phyloP scores from a whole-genome alignment of 2,329 filamentous ascomycete species.

The Penicillium sp. region DNA sequence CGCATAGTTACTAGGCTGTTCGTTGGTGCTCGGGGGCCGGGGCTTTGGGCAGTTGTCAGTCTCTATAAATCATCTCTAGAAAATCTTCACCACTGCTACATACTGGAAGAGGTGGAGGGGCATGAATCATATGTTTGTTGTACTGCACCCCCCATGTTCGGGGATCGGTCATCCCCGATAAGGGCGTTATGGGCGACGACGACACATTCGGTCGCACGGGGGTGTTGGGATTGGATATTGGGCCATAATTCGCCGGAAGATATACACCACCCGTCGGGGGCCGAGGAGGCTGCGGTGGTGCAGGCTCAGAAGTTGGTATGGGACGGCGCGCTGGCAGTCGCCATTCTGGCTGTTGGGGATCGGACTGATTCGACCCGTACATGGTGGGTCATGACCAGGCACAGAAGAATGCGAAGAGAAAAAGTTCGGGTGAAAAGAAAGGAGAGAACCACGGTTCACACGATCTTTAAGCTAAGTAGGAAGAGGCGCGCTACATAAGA shows the following conservation, averaged over 20 bases:
- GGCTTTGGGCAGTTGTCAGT: conserved; percentile 28
- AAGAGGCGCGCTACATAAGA: not conserved
- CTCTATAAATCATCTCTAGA: not conserved
- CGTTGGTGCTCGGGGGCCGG: conserved; percentile 35
- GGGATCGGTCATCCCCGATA: conserved; percentile 29
- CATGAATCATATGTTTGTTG: conserved; percentile 33
- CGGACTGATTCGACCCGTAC: conserved; percentile 33
- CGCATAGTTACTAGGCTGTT: conserved; percentile 20
- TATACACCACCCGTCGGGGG: conserved; percentile 27
- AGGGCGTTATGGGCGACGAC: conserved; percentile 13
- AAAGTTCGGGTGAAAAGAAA: not conserved
- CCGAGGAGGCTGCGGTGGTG: conserved; percentile 26
- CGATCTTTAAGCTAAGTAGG: not conserved
- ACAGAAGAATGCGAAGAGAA: not conserved
- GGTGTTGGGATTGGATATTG: conserved; percentile 31
- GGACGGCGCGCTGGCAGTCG: conserved; percentile 29
- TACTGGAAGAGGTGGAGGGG: conserved; percentile 41
- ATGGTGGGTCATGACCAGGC: conserved; percentile 24
- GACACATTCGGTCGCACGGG: conserved; percentile 11
- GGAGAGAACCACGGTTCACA: not conserved
- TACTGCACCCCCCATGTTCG: conserved; percentile 47
- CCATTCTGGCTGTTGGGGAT: conserved; percentile 41
- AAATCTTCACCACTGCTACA: conserved; percentile 7
- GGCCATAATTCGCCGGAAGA: conserved; percentile 37
- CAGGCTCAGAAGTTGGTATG: conserved; percentile 17